Base-by-base conservation (phyloP, 257 asterid genomes). In the Penstemon eatonii region DNA sequence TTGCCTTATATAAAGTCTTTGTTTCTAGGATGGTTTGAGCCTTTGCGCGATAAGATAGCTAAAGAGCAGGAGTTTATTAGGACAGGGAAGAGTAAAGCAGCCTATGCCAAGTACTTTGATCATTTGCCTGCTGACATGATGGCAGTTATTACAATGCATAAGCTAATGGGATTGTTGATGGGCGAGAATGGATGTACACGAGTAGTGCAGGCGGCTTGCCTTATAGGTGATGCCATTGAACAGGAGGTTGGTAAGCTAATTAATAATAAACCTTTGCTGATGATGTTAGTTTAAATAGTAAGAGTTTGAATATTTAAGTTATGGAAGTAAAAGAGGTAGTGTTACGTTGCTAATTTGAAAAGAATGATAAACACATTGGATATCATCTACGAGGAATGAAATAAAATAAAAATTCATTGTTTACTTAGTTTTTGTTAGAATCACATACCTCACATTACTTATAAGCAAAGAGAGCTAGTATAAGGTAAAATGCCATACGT, bases 21-120 rank as follows among this genome's bases (percentile, higher is more conserved):
- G 62, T 89, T 89, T 75, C 74, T 91, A 66, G 97, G 97, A 41
- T 91, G 97, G 97, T 91, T 83, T 78, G 97, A 91, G 91, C 97
- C 97, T 5, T 69, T 91, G 76, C 67, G 85, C 40, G 52, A 81
- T 68, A 91, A 80, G 84, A 91, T 91, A 72, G 85, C 71, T 5
- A 80, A 80, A 73, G 97, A 87, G 69, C 97, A 91, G 67, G 90
- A 89, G 74, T 40, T 80, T 6, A 81, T 80, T 68, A 80, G 85
- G 86, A 63, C 60, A 43, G 94, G 95, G 72, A 85, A 81, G 87
- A 67, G 73, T 56, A 84, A 63, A 81, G 79, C 81, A 0, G 71
- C 79, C 7, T 87, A 87, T 81, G 78, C 83, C 3, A 86, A 81
- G 71, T 84, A 82, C 70, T 83, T 91, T 57, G 81, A 78, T 78